Base-by-base conservation (phyloP, 768 basidiomycete species). In the Neoboletus brunneissimus region DNA sequence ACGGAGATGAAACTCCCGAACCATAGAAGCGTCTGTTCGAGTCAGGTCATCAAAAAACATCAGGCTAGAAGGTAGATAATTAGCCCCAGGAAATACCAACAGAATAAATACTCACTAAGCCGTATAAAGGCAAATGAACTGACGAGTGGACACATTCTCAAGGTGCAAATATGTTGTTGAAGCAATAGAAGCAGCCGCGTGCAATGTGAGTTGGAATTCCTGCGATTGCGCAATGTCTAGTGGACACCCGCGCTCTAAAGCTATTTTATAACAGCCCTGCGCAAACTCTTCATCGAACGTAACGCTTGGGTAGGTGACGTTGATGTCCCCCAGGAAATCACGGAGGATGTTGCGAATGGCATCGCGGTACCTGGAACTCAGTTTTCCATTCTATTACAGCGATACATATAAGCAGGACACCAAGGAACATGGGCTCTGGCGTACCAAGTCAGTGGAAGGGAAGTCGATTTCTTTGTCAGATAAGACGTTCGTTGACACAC, bases 21-120 rank as follows among this genome's bases (percentile, higher is more conserved):
- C 23, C 6, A 23, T 41, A 8, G 54, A 54, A 20, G 47, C 47
- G 16, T 54, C 54, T 4, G 38, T 49, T 15, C 54, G 54, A 54
- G 54, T 54, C 16, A 54, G 32, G 16, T 54, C 54, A 34, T 54
- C 54, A 29, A 54, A 54, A 34, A 48, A 48, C 18, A 54, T 54
- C 40, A 54, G n/a, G 15, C 53, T 54, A 8, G 27, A 44, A 43
- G 11, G 20, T 9, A 22, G 27, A 20, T 8, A 29, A 32, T 54
- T 25, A 32, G 1, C 20, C 6, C 16, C 11, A 20, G 15, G 37
- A 47, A 31, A 11, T 16, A n/a, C 27, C 2, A 32, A 10, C 3
- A 38, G n/a, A 32, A 5, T 8, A 18, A 41, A 20, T 18, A 13
- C 46, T 48, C 7, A 41, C 53, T 45, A 54, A 18, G 46, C 42